A percentile compares a stretch with the other conserved stretches of the same genome.
These are phyloP conservation scores for Pittosporum tobira DNA, from an alignment of 129 eudicot genomes.

Conservation along the genomic window DNA sequence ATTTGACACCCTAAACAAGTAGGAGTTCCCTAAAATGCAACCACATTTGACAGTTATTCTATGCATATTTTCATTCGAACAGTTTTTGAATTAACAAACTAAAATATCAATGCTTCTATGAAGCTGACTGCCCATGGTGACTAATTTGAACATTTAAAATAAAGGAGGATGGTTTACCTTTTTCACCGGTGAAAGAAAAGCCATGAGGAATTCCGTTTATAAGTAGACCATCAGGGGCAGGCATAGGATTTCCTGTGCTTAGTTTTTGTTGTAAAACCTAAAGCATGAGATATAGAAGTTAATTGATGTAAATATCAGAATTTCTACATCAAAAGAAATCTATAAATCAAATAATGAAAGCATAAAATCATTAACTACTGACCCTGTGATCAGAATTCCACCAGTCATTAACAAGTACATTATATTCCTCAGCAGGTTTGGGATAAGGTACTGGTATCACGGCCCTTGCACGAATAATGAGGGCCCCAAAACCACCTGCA, in stretches of 20 bases:
- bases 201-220: constrained; percentile 53
- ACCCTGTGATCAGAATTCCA: constrained; percentile 80
- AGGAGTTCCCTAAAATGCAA: constrained; percentile 37
- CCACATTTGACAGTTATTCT: neutral
- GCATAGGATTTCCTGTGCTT: constrained; percentile 47
- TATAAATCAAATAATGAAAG: neutral
- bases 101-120: neutral
- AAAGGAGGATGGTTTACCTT: constrained; percentile 26
- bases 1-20: constrained; percentile 77
- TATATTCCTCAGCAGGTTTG: constrained; percentile 54
- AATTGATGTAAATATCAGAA: too few relatives aligned
- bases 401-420: constrained; percentile 66
- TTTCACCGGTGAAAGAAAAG: constrained; percentile 34
- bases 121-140: neutral
- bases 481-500: constrained; percentile 72
- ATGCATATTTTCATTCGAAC: neutral
- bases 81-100: too few relatives aligned
- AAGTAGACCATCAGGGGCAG: constrained; percentile 53
- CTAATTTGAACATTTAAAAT: neutral
- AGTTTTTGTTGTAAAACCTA: constrained; percentile 42
- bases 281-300: constrained; percentile 11
- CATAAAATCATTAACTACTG: constrained; percentile 3
- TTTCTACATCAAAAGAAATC: neutral
- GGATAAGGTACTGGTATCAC: constrained; percentile 65
- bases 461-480: constrained; percentile 45